A percentile compares a stretch with the other conserved stretches of the same genome.
Evolutionary conservation across 1,284 basidiomycete species (phyloP).

Genomic region (Trichosporon sp.): DNA sequence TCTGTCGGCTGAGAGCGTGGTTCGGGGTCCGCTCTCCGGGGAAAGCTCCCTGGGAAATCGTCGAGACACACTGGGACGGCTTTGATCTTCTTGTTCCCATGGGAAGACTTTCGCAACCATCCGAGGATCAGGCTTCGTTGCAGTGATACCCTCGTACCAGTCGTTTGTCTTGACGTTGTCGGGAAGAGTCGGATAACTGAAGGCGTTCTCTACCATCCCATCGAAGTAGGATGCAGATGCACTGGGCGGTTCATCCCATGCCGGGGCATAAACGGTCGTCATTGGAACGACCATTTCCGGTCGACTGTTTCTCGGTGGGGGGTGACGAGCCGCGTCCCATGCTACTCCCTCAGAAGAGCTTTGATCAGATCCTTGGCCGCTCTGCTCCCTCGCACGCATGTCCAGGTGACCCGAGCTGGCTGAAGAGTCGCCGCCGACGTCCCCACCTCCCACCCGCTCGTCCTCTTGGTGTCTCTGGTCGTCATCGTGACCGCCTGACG

Average conservation of each 20-base stretch:
- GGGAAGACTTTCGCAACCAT: conserved; percentile 83
- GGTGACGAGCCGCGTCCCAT: conserved; percentile 52
- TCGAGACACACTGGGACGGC: conserved; percentile 60
- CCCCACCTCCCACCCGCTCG: too few species aligned
- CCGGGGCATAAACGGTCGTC: conserved; percentile 50
- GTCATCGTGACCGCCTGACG: neutral
- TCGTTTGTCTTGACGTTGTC: conserved; percentile 44
- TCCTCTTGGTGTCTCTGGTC: too few species aligned
- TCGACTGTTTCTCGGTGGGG: conserved; percentile 49
- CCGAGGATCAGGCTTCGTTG: conserved; percentile 60
- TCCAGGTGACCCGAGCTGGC: neutral
- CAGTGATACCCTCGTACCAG: conserved; percentile 52
- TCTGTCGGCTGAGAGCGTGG: too few species aligned
- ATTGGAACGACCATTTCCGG: conserved; percentile 52
- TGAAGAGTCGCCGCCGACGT: neutral
- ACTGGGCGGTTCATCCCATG: conserved; percentile 54
- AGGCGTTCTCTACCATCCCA: conserved; percentile 16
- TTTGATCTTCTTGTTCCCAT: conserved; percentile 69
- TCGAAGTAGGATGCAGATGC: conserved; percentile 30
- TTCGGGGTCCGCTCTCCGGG: too few species aligned
- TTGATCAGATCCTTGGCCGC: neutral
- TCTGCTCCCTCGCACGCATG: neutral
- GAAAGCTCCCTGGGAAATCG: conserved; percentile 69
- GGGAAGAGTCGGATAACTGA: conserved; percentile 39
- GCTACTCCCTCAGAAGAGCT: conserved; percentile 14